Percentiles rank a stretch among this genome's conserved stretches.
Conservation (phyloP, 108 stramenopile genomes). For the Mediolabrus comicus region DNA sequence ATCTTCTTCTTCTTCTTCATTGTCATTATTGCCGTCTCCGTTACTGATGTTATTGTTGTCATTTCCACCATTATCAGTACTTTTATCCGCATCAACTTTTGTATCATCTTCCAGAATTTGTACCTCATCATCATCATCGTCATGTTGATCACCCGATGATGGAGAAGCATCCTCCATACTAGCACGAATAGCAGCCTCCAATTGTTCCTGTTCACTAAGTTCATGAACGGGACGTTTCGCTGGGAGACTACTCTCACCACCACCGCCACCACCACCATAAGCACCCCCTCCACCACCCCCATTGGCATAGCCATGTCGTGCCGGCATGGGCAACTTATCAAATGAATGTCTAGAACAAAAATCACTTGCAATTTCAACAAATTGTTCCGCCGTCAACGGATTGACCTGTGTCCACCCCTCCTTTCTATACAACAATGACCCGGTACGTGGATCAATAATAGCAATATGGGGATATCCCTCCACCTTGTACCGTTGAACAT, state of each 20-base stretch:
- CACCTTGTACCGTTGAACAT: slow-evolving; percentile 83
- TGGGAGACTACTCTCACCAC: neutral
- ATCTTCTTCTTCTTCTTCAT: slow-evolving; percentile 21
- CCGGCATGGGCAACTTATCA: slow-evolving; percentile 68
- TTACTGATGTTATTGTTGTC: neutral
- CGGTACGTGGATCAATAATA: slow-evolving; percentile 93
- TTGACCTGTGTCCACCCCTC: slow-evolving; percentile 90
- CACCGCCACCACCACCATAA: neutral
- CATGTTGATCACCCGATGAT: neutral
- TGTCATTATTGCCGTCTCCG: slow-evolving; percentile 37
- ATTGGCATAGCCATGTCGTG: slow-evolving; percentile 30
- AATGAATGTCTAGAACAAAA: slow-evolving; percentile 89
- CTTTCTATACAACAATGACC: slow-evolving; percentile 78
- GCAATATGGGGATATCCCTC: slow-evolving; percentile 83
- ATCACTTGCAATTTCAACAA: slow-evolving; percentile 85
- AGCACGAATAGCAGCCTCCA: slow-evolving; percentile 84
- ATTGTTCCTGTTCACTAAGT: slow-evolving; percentile 82
- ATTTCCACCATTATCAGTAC: slow-evolving; percentile 8
- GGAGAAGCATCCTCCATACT: slow-evolving; percentile 59
- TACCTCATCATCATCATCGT: slow-evolving; percentile 11
- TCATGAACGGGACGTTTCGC: slow-evolving; percentile 50
- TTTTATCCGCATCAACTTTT: neutral
- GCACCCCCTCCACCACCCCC: neutral
- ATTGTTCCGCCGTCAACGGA: slow-evolving; percentile 72
- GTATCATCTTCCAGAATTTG: slow-evolving; percentile 6